Conservation (phyloP, 192 early-diverging fungal species). For the Backusella parvicylindrica region DNA sequence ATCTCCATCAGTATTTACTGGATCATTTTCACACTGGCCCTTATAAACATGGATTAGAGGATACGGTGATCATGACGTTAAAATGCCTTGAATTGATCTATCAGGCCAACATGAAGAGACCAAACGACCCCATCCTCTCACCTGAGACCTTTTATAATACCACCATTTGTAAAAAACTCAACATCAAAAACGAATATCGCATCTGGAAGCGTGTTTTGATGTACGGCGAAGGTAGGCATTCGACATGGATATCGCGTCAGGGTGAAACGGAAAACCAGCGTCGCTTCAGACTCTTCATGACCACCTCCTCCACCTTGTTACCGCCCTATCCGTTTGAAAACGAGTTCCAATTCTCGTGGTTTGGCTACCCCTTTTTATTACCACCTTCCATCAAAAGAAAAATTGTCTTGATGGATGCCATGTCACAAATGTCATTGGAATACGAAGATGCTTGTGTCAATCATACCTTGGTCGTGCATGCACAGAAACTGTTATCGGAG, state of each 20-base stretch:
- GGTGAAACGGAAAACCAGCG: conserved; percentile 4
- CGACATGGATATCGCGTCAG: neutral
- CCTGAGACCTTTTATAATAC: conserved; percentile 21
- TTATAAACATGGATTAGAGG: conserved; percentile 28
- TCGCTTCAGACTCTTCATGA: conserved; percentile 15
- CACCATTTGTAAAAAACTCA: conserved; percentile 37
- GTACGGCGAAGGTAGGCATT: conserved; percentile 29
- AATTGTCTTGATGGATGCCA: conserved; percentile 70
- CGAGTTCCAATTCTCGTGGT: conserved; percentile 59
- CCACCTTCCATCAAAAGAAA: conserved; percentile 66
- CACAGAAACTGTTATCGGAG: conserved; percentile 64
- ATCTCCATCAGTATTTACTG: conserved; percentile 24
- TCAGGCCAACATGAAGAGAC: neutral
- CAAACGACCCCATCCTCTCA: neutral
- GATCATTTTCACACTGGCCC: conserved; percentile 36
- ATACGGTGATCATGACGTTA: conserved; percentile 24
- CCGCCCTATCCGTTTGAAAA: conserved; percentile 16
- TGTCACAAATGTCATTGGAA: conserved; percentile 72
- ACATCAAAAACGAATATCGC: conserved; percentile 78
- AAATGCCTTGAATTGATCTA: conserved; percentile 18
- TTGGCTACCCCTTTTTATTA: conserved; percentile 69
- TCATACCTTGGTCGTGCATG: conserved; percentile 74
- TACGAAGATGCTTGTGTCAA: conserved; percentile 83
- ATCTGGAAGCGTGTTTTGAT: conserved; percentile 60
- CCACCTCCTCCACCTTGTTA: neutral